A percentile compares a stretch with the other conserved stretches of the same genome.
These are phyloP conservation scores for Colletotrichum orchidophilum DNA, from an alignment of 2,329 filamentous ascomycete genomes.

Conservation along the genomic window DNA sequence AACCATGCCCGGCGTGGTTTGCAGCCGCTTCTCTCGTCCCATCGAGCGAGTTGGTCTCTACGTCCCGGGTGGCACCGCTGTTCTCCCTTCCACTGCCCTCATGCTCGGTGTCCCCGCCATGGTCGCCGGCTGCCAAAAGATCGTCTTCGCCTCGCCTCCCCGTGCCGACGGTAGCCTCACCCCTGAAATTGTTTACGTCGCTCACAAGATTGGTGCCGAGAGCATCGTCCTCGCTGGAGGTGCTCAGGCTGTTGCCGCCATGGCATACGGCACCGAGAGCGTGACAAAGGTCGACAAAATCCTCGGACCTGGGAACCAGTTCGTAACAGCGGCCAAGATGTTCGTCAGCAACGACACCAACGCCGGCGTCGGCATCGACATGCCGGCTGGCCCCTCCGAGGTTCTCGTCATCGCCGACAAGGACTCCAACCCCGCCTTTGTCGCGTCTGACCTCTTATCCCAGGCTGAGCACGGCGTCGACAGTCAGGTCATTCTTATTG, in stretches of 20 bases:
- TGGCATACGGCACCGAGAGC: conserved; percentile 96
- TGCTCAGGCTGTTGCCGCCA: conserved; percentile 92
- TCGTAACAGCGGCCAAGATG: conserved; percentile 99
- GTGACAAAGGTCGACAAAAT: conserved; percentile 99
- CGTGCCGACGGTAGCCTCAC: conserved; percentile 89
- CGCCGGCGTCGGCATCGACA: conserved; percentile 94
- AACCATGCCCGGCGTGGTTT: conserved; percentile 97
- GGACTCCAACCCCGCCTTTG: conserved; percentile 89
- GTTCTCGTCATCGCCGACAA: conserved; percentile 95
- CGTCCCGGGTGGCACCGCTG: conserved; percentile 93
- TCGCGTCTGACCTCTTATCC: conserved; percentile 92
- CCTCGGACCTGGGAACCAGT: conserved; percentile 95
- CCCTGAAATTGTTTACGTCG: conserved; percentile 96
- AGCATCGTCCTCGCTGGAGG: conserved; percentile 96
- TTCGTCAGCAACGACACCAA: conserved; percentile 96
- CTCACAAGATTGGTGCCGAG: conserved; percentile 95
- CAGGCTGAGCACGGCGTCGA: conserved; percentile 98
- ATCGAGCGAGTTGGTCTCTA: conserved; percentile 98
- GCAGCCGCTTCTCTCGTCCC: conserved; percentile 89
- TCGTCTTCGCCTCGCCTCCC: conserved; percentile 92
- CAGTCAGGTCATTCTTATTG: conserved; percentile 92
- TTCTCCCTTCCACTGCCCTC: conserved; percentile 94
- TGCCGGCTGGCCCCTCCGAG: conserved; percentile 97
- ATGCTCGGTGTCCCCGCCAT: conserved; percentile 98
- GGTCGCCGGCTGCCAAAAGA: conserved; percentile 96